Conservation (phyloP, 495 filamentous ascomycete genomes). For the Neurospora pannonica region DNA sequence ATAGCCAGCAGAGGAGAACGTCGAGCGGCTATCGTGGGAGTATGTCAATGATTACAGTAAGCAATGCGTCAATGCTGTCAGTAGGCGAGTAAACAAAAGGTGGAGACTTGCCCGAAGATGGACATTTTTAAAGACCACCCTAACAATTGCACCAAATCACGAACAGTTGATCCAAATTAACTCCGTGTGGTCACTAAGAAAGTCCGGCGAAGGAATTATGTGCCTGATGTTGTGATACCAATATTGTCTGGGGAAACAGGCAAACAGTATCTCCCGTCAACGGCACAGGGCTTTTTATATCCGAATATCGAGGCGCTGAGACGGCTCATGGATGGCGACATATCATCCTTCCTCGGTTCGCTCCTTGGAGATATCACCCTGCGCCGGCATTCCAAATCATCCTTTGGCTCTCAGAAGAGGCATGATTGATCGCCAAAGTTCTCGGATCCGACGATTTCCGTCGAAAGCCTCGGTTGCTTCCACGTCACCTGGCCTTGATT, state of each 20-base stretch:
- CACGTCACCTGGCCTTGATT: background rate
- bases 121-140: background rate
- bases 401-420: background rate
- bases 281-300: background rate
- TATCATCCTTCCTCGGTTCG: background rate
- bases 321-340: background rate
- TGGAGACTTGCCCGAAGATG: background rate
- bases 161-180: background rate
- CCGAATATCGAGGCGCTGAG: background rate
- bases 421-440: background rate
- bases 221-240: background rate
- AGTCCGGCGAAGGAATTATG: background rate
- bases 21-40: conserved; percentile 17
- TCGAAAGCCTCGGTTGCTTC: background rate
- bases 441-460: background rate
- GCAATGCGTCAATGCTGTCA: background rate
- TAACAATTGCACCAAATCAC: background rate
- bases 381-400: background rate
- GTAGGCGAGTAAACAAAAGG: background rate
- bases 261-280: background rate
- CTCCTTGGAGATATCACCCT: background rate
- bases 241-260: background rate
- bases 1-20: conserved; percentile 47
- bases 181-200: background rate
- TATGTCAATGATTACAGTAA: background rate